Evolutionary conservation across 208 protist genomes (phyloP).

Genomic region (Leptomonas seymouri): DNA sequence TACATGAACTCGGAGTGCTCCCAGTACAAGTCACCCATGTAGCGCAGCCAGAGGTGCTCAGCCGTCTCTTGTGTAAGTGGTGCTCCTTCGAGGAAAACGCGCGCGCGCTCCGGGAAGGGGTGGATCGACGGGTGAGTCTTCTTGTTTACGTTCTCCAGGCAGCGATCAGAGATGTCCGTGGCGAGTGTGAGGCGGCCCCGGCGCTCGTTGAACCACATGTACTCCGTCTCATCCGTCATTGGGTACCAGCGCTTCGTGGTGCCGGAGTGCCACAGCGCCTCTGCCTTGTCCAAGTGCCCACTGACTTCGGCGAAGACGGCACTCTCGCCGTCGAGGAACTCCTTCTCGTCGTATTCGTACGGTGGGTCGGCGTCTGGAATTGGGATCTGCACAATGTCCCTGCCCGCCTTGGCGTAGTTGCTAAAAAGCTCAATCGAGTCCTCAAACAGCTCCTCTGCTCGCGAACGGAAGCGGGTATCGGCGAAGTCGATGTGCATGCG

Average conservation of each 20-base stretch:
- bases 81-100: conserved; percentile 78
- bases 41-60: conserved; percentile 90
- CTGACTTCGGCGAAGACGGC: conserved; percentile 78
- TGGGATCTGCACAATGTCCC: conserved; percentile 85
- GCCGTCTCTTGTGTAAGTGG: conserved; percentile 90
- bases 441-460: conserved; percentile 84
- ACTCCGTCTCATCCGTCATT: conserved; percentile 88
- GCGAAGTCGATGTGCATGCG: conserved; percentile 76
- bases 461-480: conserved; percentile 73
- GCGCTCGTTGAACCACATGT: conserved; percentile 92
- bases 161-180: conserved; percentile 84
- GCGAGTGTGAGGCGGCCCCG: conserved; percentile 81
- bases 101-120: conserved; percentile 87
- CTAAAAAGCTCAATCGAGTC: conserved; percentile 86
- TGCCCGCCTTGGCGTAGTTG: conserved; percentile 78
- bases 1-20: conserved; percentile 89
- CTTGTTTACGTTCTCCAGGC: conserved; percentile 90
- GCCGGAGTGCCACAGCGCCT: conserved; percentile 85
- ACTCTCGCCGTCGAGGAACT: conserved; percentile 89
- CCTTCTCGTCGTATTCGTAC: conserved; percentile 89
- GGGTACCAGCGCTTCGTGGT: conserved; percentile 88
- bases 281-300: conserved; percentile 83
- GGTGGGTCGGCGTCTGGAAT: conserved; percentile 81
- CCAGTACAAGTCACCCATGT: conserved; percentile 89
- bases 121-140: conserved; percentile 92